Base-by-base conservation (phyloP, 1,284 basidiomycete genomes). In the Inonotus obliquus region DNA sequence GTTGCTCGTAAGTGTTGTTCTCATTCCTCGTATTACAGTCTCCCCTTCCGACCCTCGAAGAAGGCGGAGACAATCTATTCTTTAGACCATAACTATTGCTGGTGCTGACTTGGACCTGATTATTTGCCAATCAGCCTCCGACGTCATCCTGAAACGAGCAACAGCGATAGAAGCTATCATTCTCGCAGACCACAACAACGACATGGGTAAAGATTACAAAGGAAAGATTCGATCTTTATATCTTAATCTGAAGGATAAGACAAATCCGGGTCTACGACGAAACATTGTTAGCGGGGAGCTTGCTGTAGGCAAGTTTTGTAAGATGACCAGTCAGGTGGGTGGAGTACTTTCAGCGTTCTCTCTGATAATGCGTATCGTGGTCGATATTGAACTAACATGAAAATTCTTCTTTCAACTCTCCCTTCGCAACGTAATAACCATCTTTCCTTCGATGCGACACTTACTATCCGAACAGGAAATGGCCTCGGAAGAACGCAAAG, bases 201-300 rank as follows among this genome's bases (percentile, higher is more conserved):
- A 82, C 74, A 2, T 74, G 69, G 2, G 70, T 74, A n/a, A 69
- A 21, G 75, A 68, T 4, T 95, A 94, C 74, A 87, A 85, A 66
- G 74, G 79, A 72, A 98, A 94, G 74, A 92, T 98, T 64, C 87
- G 96, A 29, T 89, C 88, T n/a, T 76, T 98, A 41, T 96, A 85
- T 71, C 88, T 97, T 68, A 98, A 91, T 73, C 79, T 99, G 67
- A 98, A 97, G 74, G 96, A 97, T 75, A 96, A 95, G 77, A 87
- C 89, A 69, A 98, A 99, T 73, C 95, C 95, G 9, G 82, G 83
- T 23, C 74, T 99, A 57, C 83, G 96, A 37, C 90, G 90, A 70
- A 88, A 85, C 67, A 86, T 99, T 62, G 87, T 96, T 19, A 83
- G 86, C 53, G 95, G 95, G 0, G 87, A 91, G 27, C 77, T 98